Percentiles rank a stretch among this genome's conserved stretches.
These are phyloP conservation scores for Passiflora organensis DNA, from an alignment of 345 rosid species.

Conservation along the genomic window DNA sequence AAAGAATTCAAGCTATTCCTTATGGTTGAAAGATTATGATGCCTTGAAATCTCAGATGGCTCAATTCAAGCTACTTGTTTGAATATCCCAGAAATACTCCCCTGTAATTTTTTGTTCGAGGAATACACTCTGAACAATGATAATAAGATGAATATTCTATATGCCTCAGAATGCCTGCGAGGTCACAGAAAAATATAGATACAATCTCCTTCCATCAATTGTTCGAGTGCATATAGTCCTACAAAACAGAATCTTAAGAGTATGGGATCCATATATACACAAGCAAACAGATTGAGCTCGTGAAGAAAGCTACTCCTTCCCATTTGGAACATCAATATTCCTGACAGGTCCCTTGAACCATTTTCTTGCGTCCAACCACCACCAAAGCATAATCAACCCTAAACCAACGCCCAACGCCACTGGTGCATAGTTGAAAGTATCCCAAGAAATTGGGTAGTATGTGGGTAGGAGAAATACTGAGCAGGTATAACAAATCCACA, in stretches of 20 bases:
- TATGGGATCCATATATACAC: neutral
- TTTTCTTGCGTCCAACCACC: slow-evolving; percentile 48
- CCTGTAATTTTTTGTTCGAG: no score
- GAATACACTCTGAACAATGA: no score
- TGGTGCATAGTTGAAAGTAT: slow-evolving; percentile 55
- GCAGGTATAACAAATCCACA: slow-evolving; percentile 65
- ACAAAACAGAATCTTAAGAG: neutral
- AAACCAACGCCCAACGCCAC: slow-evolving; percentile 41
- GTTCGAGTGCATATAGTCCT: neutral
- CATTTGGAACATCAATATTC: slow-evolving; percentile 39
- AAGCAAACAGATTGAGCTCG: no score
- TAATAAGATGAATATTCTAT: neutral
- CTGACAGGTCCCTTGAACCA: slow-evolving; percentile 66
- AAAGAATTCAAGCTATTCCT: slow-evolving; percentile 54
- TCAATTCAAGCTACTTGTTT: no score
- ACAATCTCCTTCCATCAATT: neutral
- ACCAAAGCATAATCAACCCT: slow-evolving; percentile 50
- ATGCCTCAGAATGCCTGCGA: neutral
- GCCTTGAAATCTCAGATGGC: slow-evolving; percentile 25
- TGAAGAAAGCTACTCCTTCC: slow-evolving; percentile 5
- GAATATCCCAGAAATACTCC: slow-evolving; percentile 23
- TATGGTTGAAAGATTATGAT: slow-evolving; percentile 45
- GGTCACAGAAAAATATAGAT: neutral
- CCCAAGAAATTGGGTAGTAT: slow-evolving; percentile 42
- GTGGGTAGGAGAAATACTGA: slow-evolving; percentile 54